Evolutionary conservation across 768 basidiomycete genomes (phyloP).

Genomic region (Lactarius psammicola): DNA sequence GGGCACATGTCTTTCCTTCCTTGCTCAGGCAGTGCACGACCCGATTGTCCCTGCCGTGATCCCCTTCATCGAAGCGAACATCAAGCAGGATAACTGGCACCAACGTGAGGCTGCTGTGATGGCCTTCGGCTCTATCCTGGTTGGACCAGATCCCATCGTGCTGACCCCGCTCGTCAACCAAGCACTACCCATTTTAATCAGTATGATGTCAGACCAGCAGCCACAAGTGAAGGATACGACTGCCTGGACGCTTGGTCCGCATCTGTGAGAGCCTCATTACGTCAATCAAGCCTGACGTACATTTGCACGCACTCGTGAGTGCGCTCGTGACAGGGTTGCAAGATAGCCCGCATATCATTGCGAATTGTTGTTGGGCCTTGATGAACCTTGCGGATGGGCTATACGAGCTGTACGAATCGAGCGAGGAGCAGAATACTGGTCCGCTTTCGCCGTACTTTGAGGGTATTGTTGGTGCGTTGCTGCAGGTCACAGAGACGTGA

Average conservation of each 20-base stretch:
- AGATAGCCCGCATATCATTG: constrained; percentile 80
- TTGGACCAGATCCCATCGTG: constrained; percentile 87
- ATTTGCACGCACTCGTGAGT: constrained; percentile 77
- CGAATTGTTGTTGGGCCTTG: constrained; percentile 94
- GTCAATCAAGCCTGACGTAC: constrained; percentile 85
- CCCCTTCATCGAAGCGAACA: constrained; percentile 96
- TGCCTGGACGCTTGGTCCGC: constrained; percentile 94
- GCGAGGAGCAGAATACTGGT: constrained; percentile 51
- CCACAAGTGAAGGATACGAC: constrained; percentile 92
- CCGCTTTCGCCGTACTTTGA: constrained; percentile 89
- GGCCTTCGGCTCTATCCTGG: constrained; percentile 97
- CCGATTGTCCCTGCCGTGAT: constrained; percentile 89
- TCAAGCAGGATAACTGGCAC: constrained; percentile 91
- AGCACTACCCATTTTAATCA: constrained; percentile 89
- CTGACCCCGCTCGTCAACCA: constrained; percentile 91
- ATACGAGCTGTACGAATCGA: constrained; percentile 63
- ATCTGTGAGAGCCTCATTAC: constrained; percentile 88
- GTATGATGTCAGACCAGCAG: constrained; percentile 89
- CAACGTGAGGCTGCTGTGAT: constrained; percentile 96
- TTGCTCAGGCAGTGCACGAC: constrained; percentile 90
- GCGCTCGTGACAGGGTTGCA: constrained; percentile 80
- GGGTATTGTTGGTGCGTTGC: constrained; percentile 77
- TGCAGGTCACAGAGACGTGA: constrained; percentile 85
- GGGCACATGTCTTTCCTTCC: constrained; percentile 82
- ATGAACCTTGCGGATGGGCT: constrained; percentile 95